Evolutionary conservation across 805 yeast species (phyloP).

Genomic region (Zygoascus flipseniorum): DNA sequence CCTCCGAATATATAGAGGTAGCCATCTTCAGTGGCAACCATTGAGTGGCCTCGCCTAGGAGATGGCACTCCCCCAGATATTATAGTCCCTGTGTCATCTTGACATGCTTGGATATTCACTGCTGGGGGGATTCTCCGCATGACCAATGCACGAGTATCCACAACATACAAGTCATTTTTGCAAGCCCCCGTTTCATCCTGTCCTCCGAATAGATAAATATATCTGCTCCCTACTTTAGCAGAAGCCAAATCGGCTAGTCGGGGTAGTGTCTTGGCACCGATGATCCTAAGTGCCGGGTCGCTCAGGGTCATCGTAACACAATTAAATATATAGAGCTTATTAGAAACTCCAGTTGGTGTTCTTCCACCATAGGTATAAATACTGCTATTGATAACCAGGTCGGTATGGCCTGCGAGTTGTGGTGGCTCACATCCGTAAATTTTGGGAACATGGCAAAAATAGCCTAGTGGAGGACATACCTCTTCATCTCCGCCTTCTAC

Average conservation of each 20-base stretch:
- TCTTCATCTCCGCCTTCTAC: not conserved
- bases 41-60: constrained; percentile 14
- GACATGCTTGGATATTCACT: not conserved
- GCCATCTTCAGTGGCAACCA: constrained; percentile 4
- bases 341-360: constrained; percentile 10
- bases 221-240: constrained; percentile 4
- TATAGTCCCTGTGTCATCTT: not conserved
- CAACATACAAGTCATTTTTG: constrained; percentile 11
- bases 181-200: constrained; percentile 6
- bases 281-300: constrained; percentile 2
- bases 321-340: constrained; percentile 15
- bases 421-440: constrained; percentile 21
- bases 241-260: constrained; percentile 11
- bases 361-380: constrained; percentile 19
- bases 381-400: constrained; percentile 11
- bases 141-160: constrained; percentile 9
- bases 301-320: constrained; percentile 13
- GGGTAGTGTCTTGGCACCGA: constrained; percentile 11
- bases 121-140: constrained; percentile 5
- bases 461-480: not conserved
- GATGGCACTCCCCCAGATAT: constrained; percentile 8
- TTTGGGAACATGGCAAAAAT: constrained; percentile 16
- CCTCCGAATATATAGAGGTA: constrained; percentile 18
- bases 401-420: constrained; percentile 16
- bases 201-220: constrained; percentile 20